A percentile compares a stretch with the other conserved stretches of the same genome.
Evolutionary conservation across 148 eudicot genomes (phyloP).

Genomic region (Polygonum aviculare): DNA sequence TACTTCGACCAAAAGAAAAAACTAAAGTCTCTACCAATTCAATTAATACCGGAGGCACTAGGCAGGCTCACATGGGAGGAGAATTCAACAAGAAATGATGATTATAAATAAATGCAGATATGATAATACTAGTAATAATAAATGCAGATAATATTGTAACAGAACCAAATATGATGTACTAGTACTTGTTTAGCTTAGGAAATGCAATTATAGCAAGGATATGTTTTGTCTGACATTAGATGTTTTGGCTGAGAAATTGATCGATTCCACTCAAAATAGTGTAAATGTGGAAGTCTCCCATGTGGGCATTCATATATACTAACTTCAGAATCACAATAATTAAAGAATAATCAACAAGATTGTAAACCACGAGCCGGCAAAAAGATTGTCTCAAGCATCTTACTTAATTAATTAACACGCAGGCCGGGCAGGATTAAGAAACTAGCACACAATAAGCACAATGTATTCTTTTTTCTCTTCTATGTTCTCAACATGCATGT

Average conservation of each 20-base stretch:
- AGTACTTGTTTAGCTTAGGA: not conserved
- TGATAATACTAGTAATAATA: slow-evolving; percentile 23
- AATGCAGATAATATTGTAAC: not conserved
- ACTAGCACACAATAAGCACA: too few species aligned
- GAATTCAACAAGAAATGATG: slow-evolving; percentile 21
- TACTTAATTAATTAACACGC: too few species aligned
- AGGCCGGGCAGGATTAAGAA: too few species aligned
- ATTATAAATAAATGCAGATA: not conserved
- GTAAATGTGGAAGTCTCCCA: not conserved
- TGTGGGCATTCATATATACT: not conserved
- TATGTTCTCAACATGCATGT: too few species aligned
- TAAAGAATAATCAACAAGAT: too few species aligned
- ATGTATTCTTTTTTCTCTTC: too few species aligned
- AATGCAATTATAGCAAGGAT: not conserved
- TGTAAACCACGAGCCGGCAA: too few species aligned
- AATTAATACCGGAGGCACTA: slow-evolving; percentile 8
- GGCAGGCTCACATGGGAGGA: slow-evolving; percentile 55
- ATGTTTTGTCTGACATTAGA: not conserved
- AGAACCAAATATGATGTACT: not conserved
- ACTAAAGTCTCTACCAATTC: too few species aligned
- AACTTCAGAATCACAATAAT: too few species aligned
- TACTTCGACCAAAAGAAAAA: too few species aligned
- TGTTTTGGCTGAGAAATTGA: not conserved
- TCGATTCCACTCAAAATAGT: not conserved
- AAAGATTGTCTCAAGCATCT: too few species aligned